These are phyloP conservation scores for Eucalyptus pauciflora DNA, from an alignment of 345 rosid genomes.

Conservation along the genomic window DNA sequence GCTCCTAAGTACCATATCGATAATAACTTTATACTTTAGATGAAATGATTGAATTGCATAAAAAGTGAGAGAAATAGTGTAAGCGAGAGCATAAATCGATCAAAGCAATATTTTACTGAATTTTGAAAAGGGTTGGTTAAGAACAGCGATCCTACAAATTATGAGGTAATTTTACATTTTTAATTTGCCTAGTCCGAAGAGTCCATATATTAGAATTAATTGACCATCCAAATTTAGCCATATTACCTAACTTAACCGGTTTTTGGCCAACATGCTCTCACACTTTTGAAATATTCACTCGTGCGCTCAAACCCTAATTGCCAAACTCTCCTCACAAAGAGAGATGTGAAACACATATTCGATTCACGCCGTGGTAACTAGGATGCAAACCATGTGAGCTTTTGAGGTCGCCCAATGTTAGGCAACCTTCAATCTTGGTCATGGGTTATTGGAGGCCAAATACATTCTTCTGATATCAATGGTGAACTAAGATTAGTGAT, in stretches of 20 bases:
- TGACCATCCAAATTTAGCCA: not conserved
- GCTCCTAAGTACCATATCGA: not conserved
- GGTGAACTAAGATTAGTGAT: not conserved
- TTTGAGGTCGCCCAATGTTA: not conserved
- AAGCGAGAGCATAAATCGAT: not conserved
- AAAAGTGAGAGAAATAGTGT: not conserved
- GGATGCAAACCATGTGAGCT: not conserved
- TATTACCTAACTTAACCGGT: not conserved
- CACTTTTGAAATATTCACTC: no score
- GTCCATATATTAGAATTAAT: not conserved
- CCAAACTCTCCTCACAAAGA: not conserved
- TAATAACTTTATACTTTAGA: not conserved
- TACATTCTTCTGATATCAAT: not conserved
- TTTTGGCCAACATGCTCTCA: not conserved
- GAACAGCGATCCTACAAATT: not conserved
- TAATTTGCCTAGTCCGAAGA: not conserved
- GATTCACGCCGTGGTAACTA: rapidly evolving
- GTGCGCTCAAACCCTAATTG: not conserved
- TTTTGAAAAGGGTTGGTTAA: not conserved
- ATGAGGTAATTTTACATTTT: not conserved
- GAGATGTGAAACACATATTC: not conserved
- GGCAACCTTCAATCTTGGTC: not conserved
- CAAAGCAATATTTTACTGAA: not conserved
- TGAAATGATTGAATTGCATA: not conserved
- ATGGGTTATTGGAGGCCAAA: not conserved